Evolutionary conservation across 352 stramenopile species (phyloP).

Genomic region (Thraustotheca clavata): DNA sequence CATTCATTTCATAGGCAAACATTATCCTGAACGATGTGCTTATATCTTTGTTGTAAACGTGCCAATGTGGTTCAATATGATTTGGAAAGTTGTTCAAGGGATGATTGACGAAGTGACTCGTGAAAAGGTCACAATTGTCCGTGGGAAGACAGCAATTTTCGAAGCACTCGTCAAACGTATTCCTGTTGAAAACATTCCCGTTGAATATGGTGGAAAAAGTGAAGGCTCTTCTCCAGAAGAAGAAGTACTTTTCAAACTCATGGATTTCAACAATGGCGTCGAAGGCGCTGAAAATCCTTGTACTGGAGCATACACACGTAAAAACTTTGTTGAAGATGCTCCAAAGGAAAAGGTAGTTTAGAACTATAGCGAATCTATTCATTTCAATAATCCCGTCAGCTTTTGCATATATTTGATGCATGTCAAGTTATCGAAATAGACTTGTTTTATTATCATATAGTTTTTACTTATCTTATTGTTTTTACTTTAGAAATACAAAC

Average conservation of each 20-base stretch:
- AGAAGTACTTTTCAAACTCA: slow-evolving; percentile 57
- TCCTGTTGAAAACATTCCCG: slow-evolving; percentile 64
- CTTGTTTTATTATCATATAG: too few relatives aligned
- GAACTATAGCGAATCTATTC: too few relatives aligned
- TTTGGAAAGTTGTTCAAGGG: slow-evolving; percentile 90
- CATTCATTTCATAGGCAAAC: slow-evolving; percentile 35
- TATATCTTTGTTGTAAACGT: slow-evolving; percentile 94
- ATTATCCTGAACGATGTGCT: slow-evolving; percentile 90
- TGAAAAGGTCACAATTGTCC: slow-evolving; percentile 88
- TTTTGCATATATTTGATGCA: too few relatives aligned
- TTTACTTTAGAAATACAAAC: too few relatives aligned
- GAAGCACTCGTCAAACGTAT: slow-evolving; percentile 67
- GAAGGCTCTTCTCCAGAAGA: slow-evolving; percentile 46
- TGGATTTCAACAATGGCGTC: slow-evolving; percentile 67
- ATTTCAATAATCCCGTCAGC: too few relatives aligned
- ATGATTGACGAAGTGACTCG: slow-evolving; percentile 90
- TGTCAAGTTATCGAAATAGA: too few relatives aligned
- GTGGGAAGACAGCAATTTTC: slow-evolving; percentile 55
- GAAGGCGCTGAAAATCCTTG: slow-evolving; percentile 18
- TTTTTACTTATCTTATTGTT: too few relatives aligned
- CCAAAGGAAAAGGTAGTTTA: too few relatives aligned
- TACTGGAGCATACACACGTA: not conserved
- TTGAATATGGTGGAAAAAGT: slow-evolving; percentile 65
- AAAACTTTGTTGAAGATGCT: slow-evolving; percentile 5
- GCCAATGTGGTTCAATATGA: slow-evolving; percentile 88